Evolutionary conservation across 2,329 filamentous ascomycete species (phyloP).

Genomic region (Knoxdaviesia capensis): DNA sequence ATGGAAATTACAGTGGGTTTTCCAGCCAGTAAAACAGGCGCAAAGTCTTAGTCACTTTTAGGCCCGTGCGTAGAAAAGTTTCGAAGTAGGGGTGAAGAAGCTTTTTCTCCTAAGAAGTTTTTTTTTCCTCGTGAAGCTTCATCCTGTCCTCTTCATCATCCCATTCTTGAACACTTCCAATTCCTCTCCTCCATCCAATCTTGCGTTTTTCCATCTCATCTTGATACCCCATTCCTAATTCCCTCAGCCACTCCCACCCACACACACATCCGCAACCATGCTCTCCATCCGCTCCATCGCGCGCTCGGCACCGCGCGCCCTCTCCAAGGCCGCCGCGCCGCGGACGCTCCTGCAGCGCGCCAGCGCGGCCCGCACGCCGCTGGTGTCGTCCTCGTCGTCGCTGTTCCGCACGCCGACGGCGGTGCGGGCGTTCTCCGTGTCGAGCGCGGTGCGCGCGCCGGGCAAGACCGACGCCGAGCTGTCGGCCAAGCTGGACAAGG

Average conservation of each 20-base stretch:
- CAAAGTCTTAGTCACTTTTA: no score
- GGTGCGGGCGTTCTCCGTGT: slow-evolving; percentile 16
- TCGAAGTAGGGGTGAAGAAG: no score
- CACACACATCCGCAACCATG: slow-evolving; percentile 27
- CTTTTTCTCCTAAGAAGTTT: not conserved
- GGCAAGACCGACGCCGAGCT: slow-evolving; percentile 57
- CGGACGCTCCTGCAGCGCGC: not conserved
- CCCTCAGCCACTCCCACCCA: slow-evolving; percentile 3
- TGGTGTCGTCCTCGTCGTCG: slow-evolving; percentile 8
- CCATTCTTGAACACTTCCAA: no score
- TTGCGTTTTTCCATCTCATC: not conserved
- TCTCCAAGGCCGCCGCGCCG: slow-evolving; percentile 11
- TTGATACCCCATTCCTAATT: slow-evolving; percentile 6
- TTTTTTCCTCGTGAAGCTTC: not conserved
- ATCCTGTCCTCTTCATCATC: not conserved
- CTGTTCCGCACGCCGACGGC: slow-evolving; percentile 22
- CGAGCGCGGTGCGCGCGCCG: slow-evolving; percentile 6
- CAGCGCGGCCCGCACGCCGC: slow-evolving; percentile 1
- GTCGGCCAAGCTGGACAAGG: slow-evolving; percentile 64
- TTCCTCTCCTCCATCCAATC: not conserved
- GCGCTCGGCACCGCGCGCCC: slow-evolving; percentile 45
- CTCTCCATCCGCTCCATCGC: slow-evolving; percentile 45
- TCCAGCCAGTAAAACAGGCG: no score
- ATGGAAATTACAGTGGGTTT: not conserved
- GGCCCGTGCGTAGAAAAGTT: no score